Evolutionary conservation across 1,284 basidiomycete species (phyloP).

Genomic region (Pseudozyma tsukubaensis): DNA sequence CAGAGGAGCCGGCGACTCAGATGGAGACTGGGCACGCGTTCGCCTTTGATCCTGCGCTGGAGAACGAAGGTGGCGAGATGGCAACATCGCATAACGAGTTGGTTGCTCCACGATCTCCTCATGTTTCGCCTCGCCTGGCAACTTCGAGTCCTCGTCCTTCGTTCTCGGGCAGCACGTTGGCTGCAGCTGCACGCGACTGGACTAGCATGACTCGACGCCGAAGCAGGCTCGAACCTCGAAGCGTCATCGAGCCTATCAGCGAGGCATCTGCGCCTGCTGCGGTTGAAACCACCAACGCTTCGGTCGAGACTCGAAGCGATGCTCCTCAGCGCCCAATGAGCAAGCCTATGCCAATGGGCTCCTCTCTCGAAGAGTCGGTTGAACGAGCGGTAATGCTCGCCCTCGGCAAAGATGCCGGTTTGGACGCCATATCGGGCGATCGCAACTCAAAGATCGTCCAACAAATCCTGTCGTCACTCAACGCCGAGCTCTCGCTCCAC

Average conservation of each 20-base stretch:
- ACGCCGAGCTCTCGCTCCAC: constrained; percentile 17
- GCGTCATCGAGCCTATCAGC: constrained; percentile 6
- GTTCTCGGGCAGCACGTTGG: constrained; percentile 46
- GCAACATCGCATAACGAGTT: background rate
- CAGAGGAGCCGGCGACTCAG: background rate
- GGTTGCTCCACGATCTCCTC: background rate
- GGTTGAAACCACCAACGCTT: background rate
- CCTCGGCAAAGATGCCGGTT: constrained; percentile 20
- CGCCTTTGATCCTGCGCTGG: constrained; percentile 35
- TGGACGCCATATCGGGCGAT: constrained; percentile 9
- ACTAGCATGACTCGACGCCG: constrained; percentile 33
- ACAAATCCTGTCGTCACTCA: constrained; percentile 31
- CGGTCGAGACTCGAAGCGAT: background rate
- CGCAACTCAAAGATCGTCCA: constrained; percentile 32
- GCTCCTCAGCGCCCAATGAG: background rate
- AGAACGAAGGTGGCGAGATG: constrained; percentile 21
- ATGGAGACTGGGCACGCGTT: constrained; percentile 1
- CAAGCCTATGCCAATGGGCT: background rate
- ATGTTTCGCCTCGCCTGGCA: constrained; percentile 3
- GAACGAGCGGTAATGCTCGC: constrained; percentile 35
- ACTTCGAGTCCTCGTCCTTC: constrained; percentile 29
- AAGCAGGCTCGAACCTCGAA: constrained; percentile 5
- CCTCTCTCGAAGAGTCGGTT: constrained; percentile 28
- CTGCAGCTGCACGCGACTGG: constrained; percentile 49
- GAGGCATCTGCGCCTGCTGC: background rate